A percentile compares a stretch with the other conserved stretches of the same genome.
Evolutionary conservation across 2,329 filamentous ascomycete genomes (phyloP).

Genomic region (Penicillium sp.): DNA sequence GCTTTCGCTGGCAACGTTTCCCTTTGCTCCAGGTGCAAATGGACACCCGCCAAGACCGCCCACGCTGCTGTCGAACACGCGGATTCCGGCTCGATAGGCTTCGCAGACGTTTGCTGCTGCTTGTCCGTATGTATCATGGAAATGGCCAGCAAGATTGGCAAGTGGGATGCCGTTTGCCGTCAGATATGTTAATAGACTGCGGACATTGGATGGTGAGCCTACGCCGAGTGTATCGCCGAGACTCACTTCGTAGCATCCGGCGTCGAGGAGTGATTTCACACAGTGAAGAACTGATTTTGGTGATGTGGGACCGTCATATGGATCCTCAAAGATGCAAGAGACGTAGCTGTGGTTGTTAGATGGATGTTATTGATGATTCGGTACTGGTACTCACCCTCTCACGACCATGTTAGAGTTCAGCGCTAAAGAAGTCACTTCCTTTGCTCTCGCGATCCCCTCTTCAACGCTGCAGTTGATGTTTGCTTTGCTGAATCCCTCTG

Average conservation of each 20-base stretch:
- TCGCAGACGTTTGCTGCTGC: constrained; percentile 80
- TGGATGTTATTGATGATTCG: fast-evolving
- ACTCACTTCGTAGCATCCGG: constrained; percentile 88
- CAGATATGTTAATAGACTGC: constrained; percentile 34
- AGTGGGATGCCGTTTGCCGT: constrained; percentile 57
- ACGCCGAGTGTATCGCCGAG: constrained; percentile 90
- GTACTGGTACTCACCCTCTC: constrained; percentile 28
- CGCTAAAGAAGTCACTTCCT: constrained; percentile 33
- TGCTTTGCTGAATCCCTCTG: constrained; percentile 43
- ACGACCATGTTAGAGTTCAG: constrained; percentile 29
- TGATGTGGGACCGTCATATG: constrained; percentile 55
- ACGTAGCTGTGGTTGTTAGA: constrained; percentile 10
- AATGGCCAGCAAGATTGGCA: constrained; percentile 76
- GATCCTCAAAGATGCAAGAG: constrained; percentile 46
- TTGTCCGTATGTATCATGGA: constrained; percentile 86
- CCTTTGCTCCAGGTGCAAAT: constrained; percentile 80
- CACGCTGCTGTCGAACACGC: constrained; percentile 77
- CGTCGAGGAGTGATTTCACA: constrained; percentile 67
- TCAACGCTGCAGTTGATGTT: constrained; percentile 45
- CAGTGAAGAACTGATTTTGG: constrained; percentile 51
- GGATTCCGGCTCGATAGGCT: constrained; percentile 72
- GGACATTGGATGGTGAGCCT: constrained; percentile 59
- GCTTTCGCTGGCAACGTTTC: constrained; percentile 83
- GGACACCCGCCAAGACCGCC: constrained; percentile 81
- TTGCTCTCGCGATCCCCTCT: constrained; percentile 37